These are phyloP conservation scores for Sporobolomyces roseus DNA, from an alignment of 768 basidiomycete species.

Conservation along the genomic window DNA sequence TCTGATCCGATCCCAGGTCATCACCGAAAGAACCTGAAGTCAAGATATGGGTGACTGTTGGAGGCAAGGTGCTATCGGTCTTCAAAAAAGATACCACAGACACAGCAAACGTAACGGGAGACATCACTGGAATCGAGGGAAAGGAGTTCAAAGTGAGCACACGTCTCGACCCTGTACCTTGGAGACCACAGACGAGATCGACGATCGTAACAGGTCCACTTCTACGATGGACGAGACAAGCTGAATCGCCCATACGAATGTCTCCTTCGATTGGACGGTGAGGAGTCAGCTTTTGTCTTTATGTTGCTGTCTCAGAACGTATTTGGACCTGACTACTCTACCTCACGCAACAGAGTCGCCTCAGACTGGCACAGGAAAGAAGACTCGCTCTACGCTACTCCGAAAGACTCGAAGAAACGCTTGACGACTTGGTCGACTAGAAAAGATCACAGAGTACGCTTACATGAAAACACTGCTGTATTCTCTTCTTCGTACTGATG, in stretches of 20 bases:
- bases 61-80: not conserved
- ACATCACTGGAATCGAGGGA: not conserved
- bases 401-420: no score
- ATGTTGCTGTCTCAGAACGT: not conserved
- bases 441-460: no score
- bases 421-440: no score
- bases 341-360: no score
- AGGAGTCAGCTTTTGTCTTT: not conserved
- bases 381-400: no score
- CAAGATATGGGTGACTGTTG: not conserved
- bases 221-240: not conserved
- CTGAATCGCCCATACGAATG: not conserved
- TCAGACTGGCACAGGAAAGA: no score
- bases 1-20: no score
- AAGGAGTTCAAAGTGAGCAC: slow-evolving; percentile 1
- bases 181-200: not conserved
- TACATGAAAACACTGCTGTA: no score
- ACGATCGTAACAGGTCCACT: not conserved
- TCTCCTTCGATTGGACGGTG: not conserved
- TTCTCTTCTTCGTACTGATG: no score
- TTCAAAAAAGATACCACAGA: not conserved
- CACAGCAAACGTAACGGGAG: not conserved
- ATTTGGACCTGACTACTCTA: not conserved
- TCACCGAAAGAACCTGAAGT: not conserved
- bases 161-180: not conserved